A percentile compares a stretch with the other conserved stretches of the same genome.
Conservation (phyloP, 2,329 filamentous ascomycete species). For the Penicillium capsulatum region DNA sequence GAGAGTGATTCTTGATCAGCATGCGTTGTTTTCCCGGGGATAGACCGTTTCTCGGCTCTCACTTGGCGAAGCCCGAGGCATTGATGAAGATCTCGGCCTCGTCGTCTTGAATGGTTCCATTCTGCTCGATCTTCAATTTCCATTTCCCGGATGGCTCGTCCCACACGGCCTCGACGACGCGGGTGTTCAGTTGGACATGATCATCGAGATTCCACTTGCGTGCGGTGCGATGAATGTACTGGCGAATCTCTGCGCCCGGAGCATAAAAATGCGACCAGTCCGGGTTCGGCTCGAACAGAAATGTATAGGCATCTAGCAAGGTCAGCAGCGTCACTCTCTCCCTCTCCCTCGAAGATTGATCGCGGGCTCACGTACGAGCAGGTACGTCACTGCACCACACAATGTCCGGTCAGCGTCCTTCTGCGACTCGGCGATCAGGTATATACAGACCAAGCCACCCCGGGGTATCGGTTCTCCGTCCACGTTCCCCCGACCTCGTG, state of each 20-base stretch:
- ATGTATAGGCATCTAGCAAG: constrained; percentile 30
- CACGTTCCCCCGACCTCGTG: constrained; percentile 13
- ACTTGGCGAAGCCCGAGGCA: constrained; percentile 2
- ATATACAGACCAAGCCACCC: constrained; percentile 32
- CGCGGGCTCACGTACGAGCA: constrained; percentile 25
- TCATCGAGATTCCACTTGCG: constrained; percentile 40
- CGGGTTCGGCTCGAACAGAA: constrained; percentile 44
- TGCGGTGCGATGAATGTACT: constrained; percentile 40
- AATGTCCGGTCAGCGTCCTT: too few species aligned
- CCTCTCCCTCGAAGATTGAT: too few species aligned
- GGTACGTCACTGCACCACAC: constrained; percentile 32
- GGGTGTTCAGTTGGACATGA: constrained; percentile 37
- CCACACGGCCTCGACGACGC: constrained; percentile 40
- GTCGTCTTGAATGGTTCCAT: constrained; percentile 25
- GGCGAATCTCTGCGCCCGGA: constrained; percentile 39
- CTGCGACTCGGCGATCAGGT: not conserved
- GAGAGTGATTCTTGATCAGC: not conserved
- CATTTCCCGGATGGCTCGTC: constrained; percentile 35
- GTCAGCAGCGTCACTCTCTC: constrained; percentile 1
- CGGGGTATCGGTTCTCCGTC: constrained; percentile 20
- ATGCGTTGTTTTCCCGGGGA: not conserved
- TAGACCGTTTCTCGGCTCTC: not conserved
- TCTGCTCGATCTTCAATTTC: constrained; percentile 31
- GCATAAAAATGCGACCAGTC: constrained; percentile 43
- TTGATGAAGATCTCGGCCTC: constrained; percentile 28